Evolutionary conservation across 2,329 filamentous ascomycete genomes (phyloP).

Genomic region (Beauveria sp.): DNA sequence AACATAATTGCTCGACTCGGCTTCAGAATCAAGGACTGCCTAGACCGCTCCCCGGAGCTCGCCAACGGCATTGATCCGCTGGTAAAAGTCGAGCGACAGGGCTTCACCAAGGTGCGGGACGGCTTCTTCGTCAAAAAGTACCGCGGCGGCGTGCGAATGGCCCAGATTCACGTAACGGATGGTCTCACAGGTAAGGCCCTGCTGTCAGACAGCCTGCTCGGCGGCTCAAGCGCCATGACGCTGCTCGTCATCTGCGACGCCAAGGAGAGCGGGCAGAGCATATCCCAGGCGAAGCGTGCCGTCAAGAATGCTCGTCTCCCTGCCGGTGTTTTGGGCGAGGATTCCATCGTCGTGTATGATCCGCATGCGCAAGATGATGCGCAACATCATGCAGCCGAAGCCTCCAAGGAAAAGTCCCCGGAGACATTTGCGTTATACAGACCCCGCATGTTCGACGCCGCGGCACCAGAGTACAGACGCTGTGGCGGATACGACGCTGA

Average conservation of each 20-base stretch:
- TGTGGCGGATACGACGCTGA: background rate
- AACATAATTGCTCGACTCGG: background rate
- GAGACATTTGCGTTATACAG: background rate
- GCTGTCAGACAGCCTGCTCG: conserved; percentile 8
- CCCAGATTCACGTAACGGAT: conserved; percentile 8
- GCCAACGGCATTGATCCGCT: conserved; percentile 4
- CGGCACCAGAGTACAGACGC: background rate
- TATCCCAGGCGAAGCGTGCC: background rate
- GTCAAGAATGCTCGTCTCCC: background rate
- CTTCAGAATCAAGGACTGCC: conserved; percentile 3
- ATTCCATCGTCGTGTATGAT: background rate
- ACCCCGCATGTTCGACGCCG: background rate
- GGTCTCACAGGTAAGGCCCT: background rate
- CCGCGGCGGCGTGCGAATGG: conserved; percentile 9
- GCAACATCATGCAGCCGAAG: background rate
- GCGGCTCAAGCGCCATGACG: background rate
- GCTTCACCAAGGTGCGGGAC: conserved; percentile 8
- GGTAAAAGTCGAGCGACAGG: conserved; percentile 6
- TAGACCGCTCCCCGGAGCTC: background rate
- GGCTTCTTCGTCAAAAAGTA: conserved; percentile 7
- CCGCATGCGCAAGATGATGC: background rate
- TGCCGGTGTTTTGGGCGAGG: background rate
- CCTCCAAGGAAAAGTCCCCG: background rate
- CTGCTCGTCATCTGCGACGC: conserved; percentile 3
- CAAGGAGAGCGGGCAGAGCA: background rate